Percentiles rank a stretch among this genome's conserved stretches.
phyloP scores from a whole-genome alignment of 2,329 filamentous ascomycete species.

The Pseudogymnoascus sp. region DNA sequence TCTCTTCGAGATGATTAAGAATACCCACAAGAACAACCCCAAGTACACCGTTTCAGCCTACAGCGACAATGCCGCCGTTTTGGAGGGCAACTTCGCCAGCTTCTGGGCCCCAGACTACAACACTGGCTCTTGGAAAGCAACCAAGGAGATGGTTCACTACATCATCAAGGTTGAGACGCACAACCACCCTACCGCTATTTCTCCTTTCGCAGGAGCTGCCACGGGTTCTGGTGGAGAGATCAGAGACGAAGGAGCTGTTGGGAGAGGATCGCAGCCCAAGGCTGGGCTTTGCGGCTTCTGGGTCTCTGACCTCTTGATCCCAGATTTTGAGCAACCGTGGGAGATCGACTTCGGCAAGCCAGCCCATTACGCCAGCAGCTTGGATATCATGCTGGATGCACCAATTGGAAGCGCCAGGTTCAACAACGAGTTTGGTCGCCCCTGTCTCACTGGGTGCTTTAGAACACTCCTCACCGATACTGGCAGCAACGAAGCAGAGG shows the following conservation, averaged over 20 bases:
- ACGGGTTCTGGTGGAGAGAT: conserved; percentile 96
- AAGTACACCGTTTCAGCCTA: conserved; percentile 89
- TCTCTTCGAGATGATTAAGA: conserved; percentile 92
- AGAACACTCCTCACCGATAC: conserved; percentile 73
- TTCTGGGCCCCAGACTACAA: conserved; percentile 84
- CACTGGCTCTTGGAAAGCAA: conserved; percentile 81
- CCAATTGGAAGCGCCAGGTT: conserved; percentile 92
- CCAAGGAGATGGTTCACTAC: conserved; percentile 78
- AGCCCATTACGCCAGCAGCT: conserved; percentile 81
- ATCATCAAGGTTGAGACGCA: conserved; percentile 95
- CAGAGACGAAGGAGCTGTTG: conserved; percentile 88
- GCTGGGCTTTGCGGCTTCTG: conserved; percentile 88
- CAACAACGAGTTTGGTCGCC: conserved; percentile 96
- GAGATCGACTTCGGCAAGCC: conserved; percentile 86
- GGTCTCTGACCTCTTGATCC: conserved; percentile 89
- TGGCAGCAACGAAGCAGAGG: conserved; percentile 48
- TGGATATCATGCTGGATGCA: conserved; percentile 97
- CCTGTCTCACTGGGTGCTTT: conserved; percentile 83
- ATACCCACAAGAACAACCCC: conserved; percentile 78
- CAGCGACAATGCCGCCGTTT: conserved; percentile 94
- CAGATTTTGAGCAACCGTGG: conserved; percentile 76
- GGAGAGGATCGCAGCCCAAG: conserved; percentile 85
- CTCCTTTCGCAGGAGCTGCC: conserved; percentile 83
- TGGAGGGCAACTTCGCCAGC: conserved; percentile 61
- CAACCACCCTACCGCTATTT: conserved; percentile 95